Evolutionary conservation across 2,329 filamentous ascomycete species (phyloP).

Genomic region (Parascedosporium putredinis): DNA sequence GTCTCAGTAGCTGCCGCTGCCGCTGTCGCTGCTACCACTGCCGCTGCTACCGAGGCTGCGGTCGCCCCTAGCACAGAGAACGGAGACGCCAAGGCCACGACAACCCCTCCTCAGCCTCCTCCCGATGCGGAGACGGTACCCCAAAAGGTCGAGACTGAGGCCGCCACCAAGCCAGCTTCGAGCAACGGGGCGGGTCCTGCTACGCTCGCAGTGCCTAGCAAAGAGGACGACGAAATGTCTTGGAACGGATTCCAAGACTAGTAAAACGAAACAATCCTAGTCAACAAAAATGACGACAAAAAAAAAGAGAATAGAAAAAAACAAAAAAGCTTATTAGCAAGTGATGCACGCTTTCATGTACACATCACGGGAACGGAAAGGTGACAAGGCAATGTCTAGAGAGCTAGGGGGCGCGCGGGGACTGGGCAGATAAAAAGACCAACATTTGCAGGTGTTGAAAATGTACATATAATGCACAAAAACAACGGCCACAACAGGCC

Average conservation of each 20-base stretch:
- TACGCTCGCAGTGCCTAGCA: neutral
- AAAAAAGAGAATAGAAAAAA: neutral
- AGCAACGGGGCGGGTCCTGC: constrained; percentile 3
- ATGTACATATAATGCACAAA: no score
- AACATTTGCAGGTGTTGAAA: no score
- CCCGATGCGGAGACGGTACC: neutral
- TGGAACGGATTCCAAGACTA: constrained; percentile 32
- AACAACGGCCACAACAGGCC: no score
- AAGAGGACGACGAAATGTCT: constrained; percentile 27
- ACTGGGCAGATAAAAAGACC: no score
- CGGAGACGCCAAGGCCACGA: neutral
- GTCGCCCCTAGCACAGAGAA: no score
- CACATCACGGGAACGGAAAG: no score
- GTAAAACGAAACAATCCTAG: neutral
- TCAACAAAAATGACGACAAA: neutral
- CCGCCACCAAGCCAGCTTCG: constrained; percentile 14
- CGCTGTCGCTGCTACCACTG: neutral
- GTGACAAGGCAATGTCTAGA: no score
- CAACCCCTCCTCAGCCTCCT: neutral
- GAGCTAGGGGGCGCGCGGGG: no score
- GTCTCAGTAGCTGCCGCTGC: neutral
- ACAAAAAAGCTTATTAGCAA: neutral
- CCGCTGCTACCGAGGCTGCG: no score
- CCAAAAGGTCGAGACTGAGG: neutral
- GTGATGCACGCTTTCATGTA: no score